phyloP scores from a whole-genome alignment of 2,329 filamentous ascomycete genomes.

The Talaromyces albobiverticillius region DNA sequence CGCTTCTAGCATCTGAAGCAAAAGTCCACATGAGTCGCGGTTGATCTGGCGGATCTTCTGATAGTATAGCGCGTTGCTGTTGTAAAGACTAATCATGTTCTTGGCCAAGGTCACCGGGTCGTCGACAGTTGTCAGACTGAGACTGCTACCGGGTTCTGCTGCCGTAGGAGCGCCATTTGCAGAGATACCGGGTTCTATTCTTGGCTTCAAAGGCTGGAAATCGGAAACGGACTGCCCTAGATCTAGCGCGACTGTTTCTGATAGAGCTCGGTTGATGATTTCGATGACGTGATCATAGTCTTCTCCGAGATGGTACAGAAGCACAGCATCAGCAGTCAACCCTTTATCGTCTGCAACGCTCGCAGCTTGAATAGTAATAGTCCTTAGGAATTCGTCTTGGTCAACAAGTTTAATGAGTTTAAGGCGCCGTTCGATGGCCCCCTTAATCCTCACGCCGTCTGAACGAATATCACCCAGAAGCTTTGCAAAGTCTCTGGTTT shows the following conservation, averaged over 20 bases:
- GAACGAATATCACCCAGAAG: constrained; percentile 86
- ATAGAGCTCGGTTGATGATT: constrained; percentile 85
- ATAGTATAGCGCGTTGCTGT: constrained; percentile 58
- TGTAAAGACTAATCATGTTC: constrained; percentile 63
- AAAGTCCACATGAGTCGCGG: constrained; percentile 56
- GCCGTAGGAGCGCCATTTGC: neutral
- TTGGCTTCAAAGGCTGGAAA: constrained; percentile 75
- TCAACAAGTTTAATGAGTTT: constrained; percentile 75
- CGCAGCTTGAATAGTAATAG: constrained; percentile 90
- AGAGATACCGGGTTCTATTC: constrained; percentile 42
- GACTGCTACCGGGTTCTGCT: constrained; percentile 38
- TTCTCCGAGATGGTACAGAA: constrained; percentile 89
- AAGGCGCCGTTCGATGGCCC: constrained; percentile 82
- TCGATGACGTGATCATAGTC: constrained; percentile 93
- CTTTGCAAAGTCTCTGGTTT: constrained; percentile 92
- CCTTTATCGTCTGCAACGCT: constrained; percentile 92
- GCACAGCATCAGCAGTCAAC: constrained; percentile 85
- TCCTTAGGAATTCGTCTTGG: constrained; percentile 80
- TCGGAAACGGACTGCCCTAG: constrained; percentile 77
- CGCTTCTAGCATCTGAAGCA: constrained; percentile 60
- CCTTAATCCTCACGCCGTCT: constrained; percentile 80
- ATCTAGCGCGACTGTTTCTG: constrained; percentile 82
- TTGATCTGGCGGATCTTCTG: constrained; percentile 58
- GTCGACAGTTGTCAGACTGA: constrained; percentile 65
- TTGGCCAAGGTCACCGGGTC: constrained; percentile 62